Evolutionary conservation across 805 yeast species (phyloP).

Genomic region (Zygotorulaspora chibaensis): DNA sequence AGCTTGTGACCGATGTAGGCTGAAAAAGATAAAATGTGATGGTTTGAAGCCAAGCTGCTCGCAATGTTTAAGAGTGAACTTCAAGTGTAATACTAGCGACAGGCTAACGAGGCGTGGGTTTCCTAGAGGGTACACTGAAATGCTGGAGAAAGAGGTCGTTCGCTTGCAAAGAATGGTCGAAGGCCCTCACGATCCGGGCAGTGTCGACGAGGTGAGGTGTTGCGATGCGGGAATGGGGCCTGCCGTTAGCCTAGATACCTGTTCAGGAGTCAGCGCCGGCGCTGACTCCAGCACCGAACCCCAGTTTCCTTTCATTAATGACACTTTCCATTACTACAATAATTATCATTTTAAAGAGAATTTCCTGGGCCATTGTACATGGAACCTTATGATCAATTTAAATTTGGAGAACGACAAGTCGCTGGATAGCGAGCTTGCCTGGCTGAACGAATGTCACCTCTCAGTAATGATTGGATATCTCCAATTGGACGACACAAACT

Average conservation of each 20-base stretch:
- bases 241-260: not conserved
- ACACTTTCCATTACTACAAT: constrained; percentile 24
- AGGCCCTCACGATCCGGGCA: not conserved
- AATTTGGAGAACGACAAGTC: not conserved
- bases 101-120: constrained; percentile 71
- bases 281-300: constrained; percentile 8
- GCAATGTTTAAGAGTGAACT: constrained; percentile 60
- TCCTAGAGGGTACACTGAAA: constrained; percentile 78
- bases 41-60: constrained; percentile 65
- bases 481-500: constrained; percentile 18
- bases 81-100: constrained; percentile 68
- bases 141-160: constrained; percentile 58
- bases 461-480: constrained; percentile 13
- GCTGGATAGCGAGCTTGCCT: not conserved
- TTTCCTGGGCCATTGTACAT: constrained; percentile 27
- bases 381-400: constrained; percentile 17
- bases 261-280: not conserved
- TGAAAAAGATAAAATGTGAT: constrained; percentile 72
- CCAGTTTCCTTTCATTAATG: constrained; percentile 26
- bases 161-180: constrained; percentile 46
- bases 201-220: not conserved
- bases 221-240: constrained; percentile 1
- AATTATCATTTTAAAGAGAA: constrained; percentile 17
- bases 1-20: constrained; percentile 78
- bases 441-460: constrained; percentile 9